Conservation (phyloP, 108 stramenopile species). For the Pseudonitzschia multistriata region DNA sequence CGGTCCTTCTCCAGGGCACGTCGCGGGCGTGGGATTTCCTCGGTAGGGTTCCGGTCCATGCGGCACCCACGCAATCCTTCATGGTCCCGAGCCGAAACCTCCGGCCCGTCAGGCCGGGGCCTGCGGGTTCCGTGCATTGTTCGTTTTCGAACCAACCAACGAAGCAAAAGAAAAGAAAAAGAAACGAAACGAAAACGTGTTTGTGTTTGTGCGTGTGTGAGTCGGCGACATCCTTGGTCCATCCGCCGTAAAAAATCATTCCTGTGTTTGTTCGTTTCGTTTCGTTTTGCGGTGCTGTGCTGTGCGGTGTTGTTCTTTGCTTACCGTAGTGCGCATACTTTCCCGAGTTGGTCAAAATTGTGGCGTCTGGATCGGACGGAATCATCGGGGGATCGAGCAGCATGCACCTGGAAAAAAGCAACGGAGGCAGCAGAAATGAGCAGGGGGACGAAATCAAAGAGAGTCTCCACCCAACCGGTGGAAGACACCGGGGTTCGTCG, state of each 20-base stretch:
- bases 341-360: constrained; percentile 77
- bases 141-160: too few species aligned
- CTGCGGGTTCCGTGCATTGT: constrained; percentile 28
- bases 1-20: constrained; percentile 10
- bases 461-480: too few species aligned
- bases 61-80: constrained; percentile 67
- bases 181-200: too few species aligned
- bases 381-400: constrained; percentile 79
- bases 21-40: not conserved
- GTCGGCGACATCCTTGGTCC: not conserved
- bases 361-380: constrained; percentile 45
- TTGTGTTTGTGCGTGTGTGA: too few species aligned
- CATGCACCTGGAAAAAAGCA: constrained; percentile 51
- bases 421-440: not conserved
- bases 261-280: too few species aligned
- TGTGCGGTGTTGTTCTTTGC: not conserved
- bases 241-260: not conserved
- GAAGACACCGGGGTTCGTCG: not conserved
- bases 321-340: constrained; percentile 71
- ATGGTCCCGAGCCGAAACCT: constrained; percentile 57
- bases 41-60: constrained; percentile 41
- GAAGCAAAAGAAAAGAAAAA: too few species aligned
- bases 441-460: too few species aligned
- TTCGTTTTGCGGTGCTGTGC: too few species aligned
- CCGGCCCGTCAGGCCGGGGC: constrained; percentile 69